A percentile compares a stretch with the other conserved stretches of the same genome.
Conservation (phyloP, 2,329 filamentous ascomycete genomes). For the Paradendryphiella salina region DNA sequence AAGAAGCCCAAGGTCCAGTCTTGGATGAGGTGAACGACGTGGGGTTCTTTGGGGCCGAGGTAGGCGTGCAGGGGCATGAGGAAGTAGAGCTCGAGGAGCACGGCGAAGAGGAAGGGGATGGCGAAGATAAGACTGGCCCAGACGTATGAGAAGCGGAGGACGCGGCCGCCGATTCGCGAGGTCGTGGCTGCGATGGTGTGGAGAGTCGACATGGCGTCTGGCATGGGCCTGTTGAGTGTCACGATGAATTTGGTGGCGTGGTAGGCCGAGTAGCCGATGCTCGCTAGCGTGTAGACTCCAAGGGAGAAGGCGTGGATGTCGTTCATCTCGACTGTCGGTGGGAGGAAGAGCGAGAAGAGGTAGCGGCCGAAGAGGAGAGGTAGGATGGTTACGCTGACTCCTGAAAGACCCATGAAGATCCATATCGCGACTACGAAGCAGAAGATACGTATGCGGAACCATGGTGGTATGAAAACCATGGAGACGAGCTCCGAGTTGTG, state of each 20-base stretch:
- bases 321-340: slow-evolving; percentile 69
- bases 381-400: slow-evolving; percentile 80
- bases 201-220: slow-evolving; percentile 38
- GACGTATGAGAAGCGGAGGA: slow-evolving; percentile 69
- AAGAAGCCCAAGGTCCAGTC: slow-evolving; percentile 92
- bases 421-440: slow-evolving; percentile 89
- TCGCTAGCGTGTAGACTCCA: slow-evolving; percentile 79
- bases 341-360: slow-evolving; percentile 74
- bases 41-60: slow-evolving; percentile 52
- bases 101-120: slow-evolving; percentile 77
- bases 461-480: slow-evolving; percentile 75
- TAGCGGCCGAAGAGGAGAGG: slow-evolving; percentile 83
- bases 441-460: slow-evolving; percentile 77
- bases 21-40: slow-evolving; percentile 85
- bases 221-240: slow-evolving; percentile 31
- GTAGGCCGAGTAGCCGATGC: slow-evolving; percentile 59
- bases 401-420: slow-evolving; percentile 87
- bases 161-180: slow-evolving; percentile 40
- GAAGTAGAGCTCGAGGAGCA: slow-evolving; percentile 84
- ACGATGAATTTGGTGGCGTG: slow-evolving; percentile 55
- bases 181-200: slow-evolving; percentile 30
- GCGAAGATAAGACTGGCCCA: slow-evolving; percentile 75
- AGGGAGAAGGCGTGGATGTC: slow-evolving; percentile 96
- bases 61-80: slow-evolving; percentile 85
- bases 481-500: slow-evolving; percentile 52